Evolutionary conservation across 768 basidiomycete genomes (phyloP), one percentile per base, ranked within the genome.

Genomic region (Suillus brevipes): DNA sequence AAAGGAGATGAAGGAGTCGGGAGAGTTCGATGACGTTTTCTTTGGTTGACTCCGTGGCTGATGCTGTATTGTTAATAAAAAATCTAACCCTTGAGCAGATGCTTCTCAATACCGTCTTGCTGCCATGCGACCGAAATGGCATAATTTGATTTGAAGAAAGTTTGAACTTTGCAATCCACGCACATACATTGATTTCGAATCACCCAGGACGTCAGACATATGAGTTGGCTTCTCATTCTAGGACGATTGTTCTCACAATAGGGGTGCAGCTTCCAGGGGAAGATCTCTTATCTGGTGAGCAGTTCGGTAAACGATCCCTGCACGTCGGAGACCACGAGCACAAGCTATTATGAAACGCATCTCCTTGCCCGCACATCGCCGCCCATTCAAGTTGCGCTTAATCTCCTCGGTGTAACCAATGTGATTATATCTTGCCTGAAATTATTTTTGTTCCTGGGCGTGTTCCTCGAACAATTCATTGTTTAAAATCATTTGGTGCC

Each of bases 1-100:
- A 28, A 85, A 87, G 75, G 97, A 98, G 79, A 91, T 96, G 91
- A 85, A 85, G 16, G 85, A 89, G 38, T 89, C 73, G 65, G 94
- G 90, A 25, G 95, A 97, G 78, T 84, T 96, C 64, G 74, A 81
- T 61, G 87, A 91, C 58, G 37, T 81, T 28, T 34, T 76, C 38
- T 42, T 4, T 42, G 12, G 4, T 40, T 59, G 58, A 59, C 18
- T 42, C 10, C 28, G 23, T 42, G 40, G 28, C 58, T 42, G 40
- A 20, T 42, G 6, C 31, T 59, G 40, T 59, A 42, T 40, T 28
- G 6, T 42, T 31, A 12, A 42, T 59, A 42, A 42, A 28, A 42
- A 28, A 20, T 42, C 25, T 20, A 28, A 59, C 20, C 14, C 25
- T 59, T 42, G 58, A 59, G 6, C 58, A 59, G 58, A 20, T 42